Conservation (phyloP, 2,329 filamentous ascomycete species). For the Sporothrix pseudoabietina region DNA sequence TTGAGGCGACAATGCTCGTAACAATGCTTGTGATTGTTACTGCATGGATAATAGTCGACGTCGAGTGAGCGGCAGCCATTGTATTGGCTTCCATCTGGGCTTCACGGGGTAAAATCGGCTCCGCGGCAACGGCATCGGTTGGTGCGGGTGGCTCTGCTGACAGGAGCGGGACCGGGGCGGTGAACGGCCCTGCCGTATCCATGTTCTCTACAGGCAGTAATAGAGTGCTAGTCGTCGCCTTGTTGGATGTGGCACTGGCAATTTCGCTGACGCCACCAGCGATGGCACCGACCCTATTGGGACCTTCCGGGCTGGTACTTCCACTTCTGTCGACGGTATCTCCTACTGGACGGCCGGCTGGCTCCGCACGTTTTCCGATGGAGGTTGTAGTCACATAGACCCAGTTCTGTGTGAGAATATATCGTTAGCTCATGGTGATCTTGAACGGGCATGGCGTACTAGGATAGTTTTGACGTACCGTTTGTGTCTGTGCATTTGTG, state of each 20-base stretch:
- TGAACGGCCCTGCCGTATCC: background rate
- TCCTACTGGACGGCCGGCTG: background rate
- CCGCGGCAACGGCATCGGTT: background rate
- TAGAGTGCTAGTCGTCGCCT: background rate
- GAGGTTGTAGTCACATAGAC: constrained; percentile 30
- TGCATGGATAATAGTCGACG: constrained; percentile 28
- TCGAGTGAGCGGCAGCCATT: constrained; percentile 16
- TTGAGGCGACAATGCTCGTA: constrained; percentile 18
- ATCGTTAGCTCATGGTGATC: background rate
- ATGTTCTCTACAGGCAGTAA: background rate
- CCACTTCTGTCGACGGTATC: no score
- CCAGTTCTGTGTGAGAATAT: constrained; percentile 30
- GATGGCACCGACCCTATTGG: background rate
- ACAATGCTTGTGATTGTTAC: constrained; percentile 27
- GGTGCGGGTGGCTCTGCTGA: background rate
- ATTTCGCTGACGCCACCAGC: background rate
- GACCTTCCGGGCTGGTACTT: background rate
- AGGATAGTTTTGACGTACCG: constrained; percentile 26
- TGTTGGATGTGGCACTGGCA: background rate
- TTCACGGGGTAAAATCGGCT: constrained; percentile 14
- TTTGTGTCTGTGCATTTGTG: constrained; percentile 35
- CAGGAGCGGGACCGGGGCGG: background rate
- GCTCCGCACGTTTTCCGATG: constrained; percentile 26
- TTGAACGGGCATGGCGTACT: no score
- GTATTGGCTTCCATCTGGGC: constrained; percentile 29